A percentile compares a stretch with the other conserved stretches of the same genome.
Conservation (phyloP, 305 asterid species). For the Coffea humblotiana region DNA sequence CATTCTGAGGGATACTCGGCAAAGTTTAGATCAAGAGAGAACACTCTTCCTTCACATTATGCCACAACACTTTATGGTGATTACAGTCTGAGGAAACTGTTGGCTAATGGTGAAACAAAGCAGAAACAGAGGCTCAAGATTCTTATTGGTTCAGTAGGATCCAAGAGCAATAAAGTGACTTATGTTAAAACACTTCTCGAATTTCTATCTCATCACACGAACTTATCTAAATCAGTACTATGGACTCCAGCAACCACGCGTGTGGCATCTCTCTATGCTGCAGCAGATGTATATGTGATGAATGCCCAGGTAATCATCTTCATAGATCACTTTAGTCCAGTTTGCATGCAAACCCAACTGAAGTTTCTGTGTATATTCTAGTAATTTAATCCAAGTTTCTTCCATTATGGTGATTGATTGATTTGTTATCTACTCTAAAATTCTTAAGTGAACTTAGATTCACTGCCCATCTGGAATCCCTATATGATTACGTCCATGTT, state of each 20-base stretch:
- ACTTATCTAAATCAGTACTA: constrained; percentile 69
- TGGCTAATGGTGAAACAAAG: constrained; percentile 31
- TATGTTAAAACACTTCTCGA: constrained; percentile 78
- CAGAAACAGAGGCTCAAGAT: constrained; percentile 54
- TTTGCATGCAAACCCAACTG: background rate
- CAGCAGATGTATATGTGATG: constrained; percentile 95
- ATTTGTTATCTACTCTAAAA: background rate
- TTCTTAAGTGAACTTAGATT: background rate
- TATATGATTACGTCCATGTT: background rate
- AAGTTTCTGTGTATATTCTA: background rate
- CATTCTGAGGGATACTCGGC: constrained; percentile 1
- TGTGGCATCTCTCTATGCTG: constrained; percentile 89
- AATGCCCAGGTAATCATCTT: constrained; percentile 75
- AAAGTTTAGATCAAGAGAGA: constrained; percentile 12
- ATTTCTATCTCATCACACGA: constrained; percentile 54
- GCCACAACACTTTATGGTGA: constrained; percentile 24
- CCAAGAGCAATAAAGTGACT: constrained; percentile 84
- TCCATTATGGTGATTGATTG: background rate
- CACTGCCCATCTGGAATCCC: background rate
- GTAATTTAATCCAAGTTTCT: background rate
- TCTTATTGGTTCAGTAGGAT: constrained; percentile 93
- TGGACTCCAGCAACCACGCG: constrained; percentile 98
- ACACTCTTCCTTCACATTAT: constrained; percentile 22
- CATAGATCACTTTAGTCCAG: background rate
- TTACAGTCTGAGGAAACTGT: constrained; percentile 37